Percentiles rank a stretch among this genome's conserved stretches.
Evolutionary conservation across 2,329 filamentous ascomycete genomes (phyloP).

Genomic region (Massarina eburnea): DNA sequence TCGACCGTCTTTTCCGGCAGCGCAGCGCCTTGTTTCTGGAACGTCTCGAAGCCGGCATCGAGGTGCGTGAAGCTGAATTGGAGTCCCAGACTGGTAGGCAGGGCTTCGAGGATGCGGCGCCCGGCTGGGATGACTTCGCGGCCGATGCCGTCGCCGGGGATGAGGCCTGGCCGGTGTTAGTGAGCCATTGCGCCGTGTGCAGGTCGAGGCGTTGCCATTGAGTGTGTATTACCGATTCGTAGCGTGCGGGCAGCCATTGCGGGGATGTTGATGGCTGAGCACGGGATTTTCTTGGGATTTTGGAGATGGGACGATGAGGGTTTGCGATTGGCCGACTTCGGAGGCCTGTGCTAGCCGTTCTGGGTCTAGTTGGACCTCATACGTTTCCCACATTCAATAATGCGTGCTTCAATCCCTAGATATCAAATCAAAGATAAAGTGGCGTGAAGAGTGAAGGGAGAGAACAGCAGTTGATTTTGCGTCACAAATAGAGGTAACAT

Average conservation of each 20-base stretch:
- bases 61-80: constrained; percentile 95
- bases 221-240: constrained; percentile 6
- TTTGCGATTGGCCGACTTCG: no score
- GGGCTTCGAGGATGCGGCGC: constrained; percentile 85
- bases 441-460: no score
- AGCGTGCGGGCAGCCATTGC: constrained; percentile 33
- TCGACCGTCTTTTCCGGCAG: constrained; percentile 90
- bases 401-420: no score
- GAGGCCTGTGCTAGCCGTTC: no score
- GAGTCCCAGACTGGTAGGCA: constrained; percentile 85
- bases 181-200: neutral
- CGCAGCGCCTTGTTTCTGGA: constrained; percentile 84
- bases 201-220: neutral
- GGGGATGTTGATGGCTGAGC: constrained; percentile 10
- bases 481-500: no score
- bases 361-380: no score
- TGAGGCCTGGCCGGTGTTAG: constrained; percentile 67
- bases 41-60: constrained; percentile 89
- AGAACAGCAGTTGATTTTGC: no score
- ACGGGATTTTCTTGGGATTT: no score
- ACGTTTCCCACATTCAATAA: no score
- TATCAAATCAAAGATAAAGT: no score
- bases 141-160: constrained; percentile 97
- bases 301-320: no score
- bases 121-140: constrained; percentile 96